These are phyloP conservation scores for Colletotrichum gloeosporioides DNA, from an alignment of 2,329 filamentous ascomycete species.

Conservation along the genomic window DNA sequence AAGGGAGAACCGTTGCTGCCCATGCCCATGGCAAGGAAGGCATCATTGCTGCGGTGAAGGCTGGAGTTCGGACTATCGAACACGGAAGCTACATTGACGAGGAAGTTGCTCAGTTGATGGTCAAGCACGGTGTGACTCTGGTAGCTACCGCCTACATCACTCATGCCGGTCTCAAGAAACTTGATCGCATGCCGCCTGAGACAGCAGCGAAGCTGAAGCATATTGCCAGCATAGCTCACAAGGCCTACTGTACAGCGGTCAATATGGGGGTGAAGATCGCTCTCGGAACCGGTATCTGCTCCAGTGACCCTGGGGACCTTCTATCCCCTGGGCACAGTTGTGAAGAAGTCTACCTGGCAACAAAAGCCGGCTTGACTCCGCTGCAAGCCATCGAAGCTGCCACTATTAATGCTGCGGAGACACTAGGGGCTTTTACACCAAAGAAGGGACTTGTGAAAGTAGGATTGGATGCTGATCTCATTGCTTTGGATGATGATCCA, in stretches of 20 bases:
- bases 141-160: background rate
- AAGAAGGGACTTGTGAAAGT: slow-evolving; percentile 44
- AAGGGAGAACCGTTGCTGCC: background rate
- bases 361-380: slow-evolving; percentile 47
- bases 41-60: background rate
- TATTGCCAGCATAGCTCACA: background rate
- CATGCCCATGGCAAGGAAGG: background rate
- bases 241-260: background rate
- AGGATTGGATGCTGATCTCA: background rate
- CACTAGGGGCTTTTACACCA: slow-evolving; percentile 48
- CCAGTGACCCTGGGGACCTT: background rate
- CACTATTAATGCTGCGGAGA: slow-evolving; percentile 51
- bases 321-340: background rate
- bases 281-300: background rate
- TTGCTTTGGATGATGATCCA: background rate
- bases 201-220: background rate
- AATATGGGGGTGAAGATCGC: background rate
- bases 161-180: background rate
- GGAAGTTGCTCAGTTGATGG: background rate
- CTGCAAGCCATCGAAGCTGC: slow-evolving; percentile 55
- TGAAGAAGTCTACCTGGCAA: background rate
- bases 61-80: background rate
- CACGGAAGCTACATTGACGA: background rate
- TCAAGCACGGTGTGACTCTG: background rate
- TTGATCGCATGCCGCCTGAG: background rate